Percentiles rank a stretch among this genome's conserved stretches.
Evolutionary conservation across 345 rosid species (phyloP).

Genomic region (Gynandropsis gynandra): DNA sequence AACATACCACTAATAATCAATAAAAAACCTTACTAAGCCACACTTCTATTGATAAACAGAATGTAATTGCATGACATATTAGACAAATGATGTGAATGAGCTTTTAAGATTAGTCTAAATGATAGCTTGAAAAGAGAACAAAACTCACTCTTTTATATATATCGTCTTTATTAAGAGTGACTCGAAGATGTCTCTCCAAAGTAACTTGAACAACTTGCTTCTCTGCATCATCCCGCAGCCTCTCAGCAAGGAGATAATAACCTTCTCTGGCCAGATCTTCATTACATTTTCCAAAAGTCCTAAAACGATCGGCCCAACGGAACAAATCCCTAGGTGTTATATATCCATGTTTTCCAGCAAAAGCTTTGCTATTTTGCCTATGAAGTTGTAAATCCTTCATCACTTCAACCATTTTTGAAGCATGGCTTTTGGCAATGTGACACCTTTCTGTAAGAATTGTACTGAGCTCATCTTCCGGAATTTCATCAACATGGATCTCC

Average conservation of each 20-base stretch:
- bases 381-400: slow-evolving; percentile 91
- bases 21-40: background rate
- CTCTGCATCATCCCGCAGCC: slow-evolving; percentile 83
- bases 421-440: slow-evolving; percentile 64
- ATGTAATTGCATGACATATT: slow-evolving; percentile 9
- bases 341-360: slow-evolving; percentile 98
- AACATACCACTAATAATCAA: background rate
- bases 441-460: slow-evolving; percentile 61
- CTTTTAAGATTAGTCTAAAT: background rate
- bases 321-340: slow-evolving; percentile 94
- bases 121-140: slow-evolving; percentile 5
- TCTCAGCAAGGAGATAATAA: slow-evolving; percentile 85
- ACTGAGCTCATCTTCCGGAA: slow-evolving; percentile 77
- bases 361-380: slow-evolving; percentile 85
- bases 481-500: slow-evolving; percentile 96
- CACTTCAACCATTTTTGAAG: slow-evolving; percentile 75
- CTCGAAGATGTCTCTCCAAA: slow-evolving; percentile 59
- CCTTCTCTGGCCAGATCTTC: slow-evolving; percentile 91
- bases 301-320: slow-evolving; percentile 92
- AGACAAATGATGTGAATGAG: slow-evolving; percentile 1
- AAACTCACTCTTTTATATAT: slow-evolving; percentile 55
- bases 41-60: too few relatives aligned
- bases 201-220: slow-evolving; percentile 68
- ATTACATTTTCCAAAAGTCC: slow-evolving; percentile 50
- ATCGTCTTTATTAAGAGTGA: slow-evolving; percentile 51